phyloP scores from a whole-genome alignment of 2,329 filamentous ascomycete species.

The Apiospora malaysiana region DNA sequence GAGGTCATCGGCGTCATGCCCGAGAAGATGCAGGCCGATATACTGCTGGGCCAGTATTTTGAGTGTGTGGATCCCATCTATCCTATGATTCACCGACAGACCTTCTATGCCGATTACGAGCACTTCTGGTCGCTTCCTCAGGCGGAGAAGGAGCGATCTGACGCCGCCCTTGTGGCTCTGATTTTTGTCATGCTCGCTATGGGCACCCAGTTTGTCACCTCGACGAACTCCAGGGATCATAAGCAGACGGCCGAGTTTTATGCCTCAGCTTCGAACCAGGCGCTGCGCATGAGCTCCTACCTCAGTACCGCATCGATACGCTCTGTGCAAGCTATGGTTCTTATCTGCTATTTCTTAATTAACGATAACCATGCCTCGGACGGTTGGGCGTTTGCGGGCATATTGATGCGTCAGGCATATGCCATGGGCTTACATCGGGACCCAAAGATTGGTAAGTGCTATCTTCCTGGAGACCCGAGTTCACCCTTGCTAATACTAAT shows the following conservation, averaged over 20 bases:
- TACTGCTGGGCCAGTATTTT: conserved; percentile 68
- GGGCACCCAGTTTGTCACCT: conserved; percentile 77
- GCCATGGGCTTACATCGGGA: conserved; percentile 83
- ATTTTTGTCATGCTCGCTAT: conserved; percentile 80
- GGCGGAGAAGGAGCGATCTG: conserved; percentile 63
- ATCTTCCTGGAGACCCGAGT: too few species aligned
- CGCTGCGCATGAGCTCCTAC: conserved; percentile 76
- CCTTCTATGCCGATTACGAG: conserved; percentile 80
- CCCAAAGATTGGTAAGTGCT: conserved; percentile 67
- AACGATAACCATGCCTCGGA: conserved; percentile 86
- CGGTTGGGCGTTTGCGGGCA: conserved; percentile 81
- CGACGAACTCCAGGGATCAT: conserved; percentile 63
- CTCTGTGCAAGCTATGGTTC: conserved; percentile 79
- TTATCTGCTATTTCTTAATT: conserved; percentile 84
- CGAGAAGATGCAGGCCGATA: conserved; percentile 76
- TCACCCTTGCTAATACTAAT: background rate
- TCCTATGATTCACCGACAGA: conserved; percentile 77
- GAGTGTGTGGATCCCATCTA: conserved; percentile 81
- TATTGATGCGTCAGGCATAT: conserved; percentile 78
- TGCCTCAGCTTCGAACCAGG: conserved; percentile 79
- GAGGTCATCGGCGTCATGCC: conserved; percentile 80
- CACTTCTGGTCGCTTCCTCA: conserved; percentile 72
- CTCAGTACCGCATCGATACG: conserved; percentile 75
- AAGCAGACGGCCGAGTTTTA: conserved; percentile 84
- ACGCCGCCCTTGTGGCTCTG: conserved; percentile 73